A percentile compares a stretch with the other conserved stretches of the same genome.
These are phyloP conservation scores for Aureobasidium subglaciale DNA, from an alignment of 2,329 filamentous ascomycete genomes.

Conservation along the genomic window DNA sequence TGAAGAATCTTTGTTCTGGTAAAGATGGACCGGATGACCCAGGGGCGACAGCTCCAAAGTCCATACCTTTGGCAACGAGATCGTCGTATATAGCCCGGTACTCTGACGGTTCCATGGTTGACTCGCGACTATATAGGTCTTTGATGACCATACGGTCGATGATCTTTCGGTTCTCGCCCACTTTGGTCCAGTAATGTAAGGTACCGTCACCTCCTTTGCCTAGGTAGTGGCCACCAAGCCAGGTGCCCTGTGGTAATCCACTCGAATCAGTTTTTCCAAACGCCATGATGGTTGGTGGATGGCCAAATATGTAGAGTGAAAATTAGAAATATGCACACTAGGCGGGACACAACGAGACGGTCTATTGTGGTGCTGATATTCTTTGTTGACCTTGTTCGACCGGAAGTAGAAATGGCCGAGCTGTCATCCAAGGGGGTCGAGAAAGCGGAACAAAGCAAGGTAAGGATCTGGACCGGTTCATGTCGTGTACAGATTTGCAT, in stretches of 20 bases:
- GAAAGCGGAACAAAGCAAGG: too few species aligned
- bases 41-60: neutral
- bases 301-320: too few species aligned
- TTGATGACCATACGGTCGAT: slow-evolving; percentile 1
- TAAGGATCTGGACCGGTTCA: too few species aligned
- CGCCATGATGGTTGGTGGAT: neutral
- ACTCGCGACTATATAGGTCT: neutral
- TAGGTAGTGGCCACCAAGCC: neutral
- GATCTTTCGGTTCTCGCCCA: neutral
- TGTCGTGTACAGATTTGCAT: too few species aligned
- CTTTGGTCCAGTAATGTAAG: neutral
- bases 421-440: too few species aligned
- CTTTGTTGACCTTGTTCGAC: too few species aligned
- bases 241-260: neutral
- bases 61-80: neutral
- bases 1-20: neutral
- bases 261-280: neutral
- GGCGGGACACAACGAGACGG: too few species aligned
- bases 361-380: too few species aligned
- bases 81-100: neutral
- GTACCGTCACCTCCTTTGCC: neutral
- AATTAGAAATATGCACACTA: too few species aligned
- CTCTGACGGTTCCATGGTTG: neutral
- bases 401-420: too few species aligned
- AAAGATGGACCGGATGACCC: neutral